Evolutionary conservation across 257 asterid species (phyloP).

Genomic region (Dorcoceras hygrometricum): DNA sequence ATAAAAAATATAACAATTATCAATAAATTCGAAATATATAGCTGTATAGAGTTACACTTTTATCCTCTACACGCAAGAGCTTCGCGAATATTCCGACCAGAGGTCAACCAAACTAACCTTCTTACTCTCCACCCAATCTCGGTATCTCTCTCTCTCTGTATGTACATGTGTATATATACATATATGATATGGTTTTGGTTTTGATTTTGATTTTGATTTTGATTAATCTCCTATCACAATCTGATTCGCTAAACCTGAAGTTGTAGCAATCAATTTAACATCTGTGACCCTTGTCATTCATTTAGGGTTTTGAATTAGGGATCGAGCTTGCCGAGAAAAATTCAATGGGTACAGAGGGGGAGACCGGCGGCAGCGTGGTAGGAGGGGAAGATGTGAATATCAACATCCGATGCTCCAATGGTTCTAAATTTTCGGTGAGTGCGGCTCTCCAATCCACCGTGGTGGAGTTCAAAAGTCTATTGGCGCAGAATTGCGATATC

Average conservation of each 20-base stretch:
- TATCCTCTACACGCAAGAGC: background rate
- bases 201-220: background rate
- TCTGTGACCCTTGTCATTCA: background rate
- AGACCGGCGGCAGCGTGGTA: constrained; percentile 35
- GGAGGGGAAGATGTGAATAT: constrained; percentile 47
- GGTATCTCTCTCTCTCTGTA: background rate
- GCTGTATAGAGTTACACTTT: background rate
- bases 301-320: background rate
- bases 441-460: constrained; percentile 53
- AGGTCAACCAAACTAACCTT: background rate
- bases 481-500: constrained; percentile 46
- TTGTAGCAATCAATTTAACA: background rate
- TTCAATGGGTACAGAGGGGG: constrained; percentile 24
- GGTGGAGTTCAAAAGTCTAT: constrained; percentile 43
- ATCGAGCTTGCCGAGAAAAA: background rate
- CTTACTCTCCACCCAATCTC: background rate
- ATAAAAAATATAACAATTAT: no score
- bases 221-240: background rate
- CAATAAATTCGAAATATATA: no score
- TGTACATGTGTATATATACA: no score
- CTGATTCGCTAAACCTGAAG: background rate
- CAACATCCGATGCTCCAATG: constrained; percentile 62
- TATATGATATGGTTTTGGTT: background rate
- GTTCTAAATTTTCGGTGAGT: constrained; percentile 56
- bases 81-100: background rate